A percentile compares a stretch with the other conserved stretches of the same genome.
These are phyloP conservation scores for Amesomyces nigricolor DNA, from an alignment of 2,329 filamentous ascomycete species.

Conservation along the genomic window DNA sequence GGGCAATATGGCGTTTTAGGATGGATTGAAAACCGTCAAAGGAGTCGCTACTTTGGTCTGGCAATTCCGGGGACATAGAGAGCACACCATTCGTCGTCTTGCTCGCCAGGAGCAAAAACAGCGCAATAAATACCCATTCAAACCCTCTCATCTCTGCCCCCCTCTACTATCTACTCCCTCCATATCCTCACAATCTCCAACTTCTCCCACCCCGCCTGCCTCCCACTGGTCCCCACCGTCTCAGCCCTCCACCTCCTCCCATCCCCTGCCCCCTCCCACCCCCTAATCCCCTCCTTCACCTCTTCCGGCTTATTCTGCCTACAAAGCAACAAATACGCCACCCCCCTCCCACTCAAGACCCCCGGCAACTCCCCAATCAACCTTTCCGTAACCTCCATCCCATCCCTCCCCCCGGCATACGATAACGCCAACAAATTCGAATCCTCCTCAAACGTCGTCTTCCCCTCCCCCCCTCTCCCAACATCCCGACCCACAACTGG, in stretches of 20 bases:
- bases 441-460: constrained; percentile 63
- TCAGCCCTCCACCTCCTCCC: constrained; percentile 62
- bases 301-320: constrained; percentile 75
- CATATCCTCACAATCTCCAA: constrained; percentile 84
- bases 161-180: constrained; percentile 39
- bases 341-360: constrained; percentile 60
- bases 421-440: constrained; percentile 78
- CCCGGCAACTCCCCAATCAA: constrained; percentile 64
- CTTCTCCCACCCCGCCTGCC: constrained; percentile 90
- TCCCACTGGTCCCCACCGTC: constrained; percentile 76
- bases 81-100: background rate
- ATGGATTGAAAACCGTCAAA: constrained; percentile 1
- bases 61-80: constrained; percentile 1
- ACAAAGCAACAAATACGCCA: constrained; percentile 86
- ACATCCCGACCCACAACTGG: constrained; percentile 42
- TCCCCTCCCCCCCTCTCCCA: constrained; percentile 13
- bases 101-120: background rate
- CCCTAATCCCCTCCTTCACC: constrained; percentile 30
- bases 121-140: background rate
- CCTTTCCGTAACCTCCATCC: constrained; percentile 88
- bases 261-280: constrained; percentile 12
- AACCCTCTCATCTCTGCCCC: background rate
- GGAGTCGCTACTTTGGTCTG: background rate
- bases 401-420: constrained; percentile 82
- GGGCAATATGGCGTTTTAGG: constrained; percentile 10